Evolutionary conservation across 2,329 filamentous ascomycete genomes (phyloP).

Genomic region (Paecilomyces niveus): DNA sequence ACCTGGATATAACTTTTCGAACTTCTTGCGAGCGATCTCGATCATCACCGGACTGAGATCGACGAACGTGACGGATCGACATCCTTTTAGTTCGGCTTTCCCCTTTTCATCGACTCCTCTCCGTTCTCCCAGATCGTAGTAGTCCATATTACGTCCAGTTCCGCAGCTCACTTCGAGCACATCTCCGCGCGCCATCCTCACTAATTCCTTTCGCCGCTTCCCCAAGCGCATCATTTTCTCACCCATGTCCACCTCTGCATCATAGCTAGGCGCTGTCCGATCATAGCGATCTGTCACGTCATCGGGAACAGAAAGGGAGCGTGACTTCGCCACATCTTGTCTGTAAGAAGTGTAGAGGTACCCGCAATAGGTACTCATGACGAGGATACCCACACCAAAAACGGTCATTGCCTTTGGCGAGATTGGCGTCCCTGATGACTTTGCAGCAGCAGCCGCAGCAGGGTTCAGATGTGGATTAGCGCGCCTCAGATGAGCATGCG

Average conservation of each 20-base stretch:
- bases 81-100: constrained; percentile 22
- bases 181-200: constrained; percentile 36
- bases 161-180: constrained; percentile 45
- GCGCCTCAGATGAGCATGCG: constrained; percentile 13
- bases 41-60: constrained; percentile 45
- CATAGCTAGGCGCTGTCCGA: constrained; percentile 35
- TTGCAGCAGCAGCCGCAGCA: constrained; percentile 10
- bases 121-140: constrained; percentile 36
- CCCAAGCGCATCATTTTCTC: constrained; percentile 38
- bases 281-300: constrained; percentile 44
- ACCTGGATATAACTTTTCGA: constrained; percentile 25
- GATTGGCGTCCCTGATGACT: constrained; percentile 11
- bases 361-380: constrained; percentile 36
- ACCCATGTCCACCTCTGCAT: constrained; percentile 38
- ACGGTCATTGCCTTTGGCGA: constrained; percentile 29
- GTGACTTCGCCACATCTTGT: constrained; percentile 25
- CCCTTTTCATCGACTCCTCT: constrained; percentile 24
- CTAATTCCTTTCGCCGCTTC: constrained; percentile 33
- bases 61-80: constrained; percentile 39
- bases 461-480: constrained; percentile 18
- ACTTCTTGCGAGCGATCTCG: constrained; percentile 38
- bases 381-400: constrained; percentile 31
- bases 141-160: constrained; percentile 43
- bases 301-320: constrained; percentile 24
- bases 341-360: constrained; percentile 38